Evolutionary conservation across 192 early-diverging fungal genomes (phyloP).

Genomic region (Glomus cerebriforme): DNA sequence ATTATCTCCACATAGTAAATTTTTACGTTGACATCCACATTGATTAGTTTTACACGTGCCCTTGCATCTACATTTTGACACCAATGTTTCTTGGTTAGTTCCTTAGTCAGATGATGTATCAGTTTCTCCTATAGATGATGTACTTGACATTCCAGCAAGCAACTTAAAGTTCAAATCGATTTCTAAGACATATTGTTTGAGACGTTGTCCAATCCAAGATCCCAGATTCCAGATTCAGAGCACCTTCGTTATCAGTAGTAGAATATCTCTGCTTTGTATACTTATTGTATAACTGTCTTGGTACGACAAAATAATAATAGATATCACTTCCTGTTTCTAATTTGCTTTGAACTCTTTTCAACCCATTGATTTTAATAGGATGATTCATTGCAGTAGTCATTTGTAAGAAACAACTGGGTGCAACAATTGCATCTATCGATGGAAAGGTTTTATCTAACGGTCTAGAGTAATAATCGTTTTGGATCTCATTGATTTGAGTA

Average conservation of each 20-base stretch:
- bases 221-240: background rate
- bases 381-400: background rate
- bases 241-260: background rate
- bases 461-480: background rate
- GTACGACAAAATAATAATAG: constrained; percentile 18
- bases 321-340: background rate
- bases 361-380: constrained; percentile 22
- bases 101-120: no score
- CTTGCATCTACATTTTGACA: no score
- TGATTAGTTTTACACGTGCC: no score
- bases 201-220: background rate
- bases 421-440: constrained; percentile 20
- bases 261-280: no score
- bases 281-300: background rate
- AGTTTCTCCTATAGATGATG: no score
- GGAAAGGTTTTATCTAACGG: constrained; percentile 2
- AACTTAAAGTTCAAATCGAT: background rate
- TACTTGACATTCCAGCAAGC: no score
- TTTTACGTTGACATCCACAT: no score
- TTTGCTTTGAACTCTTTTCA: constrained; percentile 18
- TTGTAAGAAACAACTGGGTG: constrained; percentile 1
- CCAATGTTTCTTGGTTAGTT: no score
- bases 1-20: no score
- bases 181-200: constrained; percentile 20
- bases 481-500: background rate